Evolutionary conservation across 805 yeast species (phyloP).

Genomic region (Suhomyces vadensis): DNA sequence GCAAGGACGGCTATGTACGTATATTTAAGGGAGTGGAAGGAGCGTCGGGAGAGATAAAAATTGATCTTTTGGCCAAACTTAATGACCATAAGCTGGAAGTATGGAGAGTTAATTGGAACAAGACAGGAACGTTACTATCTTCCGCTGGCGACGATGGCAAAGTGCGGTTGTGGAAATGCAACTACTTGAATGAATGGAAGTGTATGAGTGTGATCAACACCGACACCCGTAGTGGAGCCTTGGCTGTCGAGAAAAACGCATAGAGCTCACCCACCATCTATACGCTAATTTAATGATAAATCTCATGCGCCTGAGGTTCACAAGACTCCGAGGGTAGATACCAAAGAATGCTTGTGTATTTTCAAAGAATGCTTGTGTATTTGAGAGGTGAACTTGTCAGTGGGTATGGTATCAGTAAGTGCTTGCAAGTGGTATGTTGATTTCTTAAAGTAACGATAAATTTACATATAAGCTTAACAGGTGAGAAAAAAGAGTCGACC

Average conservation of each 20-base stretch:
- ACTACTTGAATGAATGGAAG: slow-evolving; percentile 81
- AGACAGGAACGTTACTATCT: slow-evolving; percentile 88
- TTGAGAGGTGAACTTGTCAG: too few relatives aligned
- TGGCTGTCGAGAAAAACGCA: slow-evolving; percentile 1
- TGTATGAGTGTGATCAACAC: slow-evolving; percentile 74
- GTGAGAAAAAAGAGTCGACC: too few relatives aligned
- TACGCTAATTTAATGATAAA: too few relatives aligned
- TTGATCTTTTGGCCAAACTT: slow-evolving; percentile 65
- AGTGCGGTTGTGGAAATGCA: slow-evolving; percentile 87
- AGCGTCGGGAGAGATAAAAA: slow-evolving; percentile 33
- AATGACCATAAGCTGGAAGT: slow-evolving; percentile 85
- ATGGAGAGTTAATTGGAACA: slow-evolving; percentile 95
- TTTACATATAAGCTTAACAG: too few relatives aligned
- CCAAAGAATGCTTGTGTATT: too few relatives aligned
- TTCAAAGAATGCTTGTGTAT: too few relatives aligned
- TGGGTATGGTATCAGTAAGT: too few relatives aligned
- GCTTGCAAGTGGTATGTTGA: too few relatives aligned
- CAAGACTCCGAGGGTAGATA: too few relatives aligned
- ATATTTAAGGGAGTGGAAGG: slow-evolving; percentile 71
- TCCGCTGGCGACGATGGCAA: slow-evolving; percentile 96
- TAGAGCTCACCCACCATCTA: not conserved
- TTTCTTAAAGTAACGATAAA: too few relatives aligned
- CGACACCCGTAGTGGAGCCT: slow-evolving; percentile 18
- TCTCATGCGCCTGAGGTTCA: too few relatives aligned
- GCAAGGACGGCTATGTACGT: slow-evolving; percentile 90